phyloP scores from a whole-genome alignment of 176 grass and related monocot species.

The Eremochloa ophiuroides region DNA sequence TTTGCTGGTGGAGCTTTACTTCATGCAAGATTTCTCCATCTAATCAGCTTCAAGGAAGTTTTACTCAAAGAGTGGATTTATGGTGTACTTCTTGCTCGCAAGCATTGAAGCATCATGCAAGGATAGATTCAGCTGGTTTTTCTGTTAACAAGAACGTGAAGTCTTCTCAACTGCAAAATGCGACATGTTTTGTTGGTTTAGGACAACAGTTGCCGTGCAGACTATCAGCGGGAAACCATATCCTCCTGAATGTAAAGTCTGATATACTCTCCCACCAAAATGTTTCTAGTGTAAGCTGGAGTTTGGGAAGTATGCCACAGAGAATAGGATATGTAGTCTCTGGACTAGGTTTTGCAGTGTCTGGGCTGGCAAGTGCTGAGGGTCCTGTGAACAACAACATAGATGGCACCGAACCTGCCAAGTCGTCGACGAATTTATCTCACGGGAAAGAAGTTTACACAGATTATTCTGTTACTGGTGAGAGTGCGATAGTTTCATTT shows the following conservation, averaged over 20 bases:
- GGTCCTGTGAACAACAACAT: slow-evolving; percentile 32
- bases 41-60: slow-evolving; percentile 33
- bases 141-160: slow-evolving; percentile 22
- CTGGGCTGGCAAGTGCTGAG: slow-evolving; percentile 46
- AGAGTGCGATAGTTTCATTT: neutral
- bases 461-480: slow-evolving; percentile 83
- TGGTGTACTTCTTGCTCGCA: slow-evolving; percentile 21
- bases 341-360: slow-evolving; percentile 45
- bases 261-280: slow-evolving; percentile 13
- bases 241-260: slow-evolving; percentile 37
- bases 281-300: slow-evolving; percentile 34
- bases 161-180: slow-evolving; percentile 19
- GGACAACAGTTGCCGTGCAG: slow-evolving; percentile 4
- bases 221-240: slow-evolving; percentile 25
- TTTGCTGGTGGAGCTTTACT: slow-evolving; percentile 31
- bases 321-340: slow-evolving; percentile 40
- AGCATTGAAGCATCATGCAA: neutral
- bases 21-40: slow-evolving; percentile 32
- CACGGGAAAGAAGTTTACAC: slow-evolving; percentile 76
- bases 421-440: slow-evolving; percentile 29
- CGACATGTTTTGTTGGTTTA: slow-evolving; percentile 29
- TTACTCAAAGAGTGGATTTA: slow-evolving; percentile 13
- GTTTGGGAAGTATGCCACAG: slow-evolving; percentile 19
- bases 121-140: slow-evolving; percentile 1
- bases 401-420: slow-evolving; percentile 3